A percentile compares a stretch with the other conserved stretches of the same genome.
These are phyloP conservation scores for Hepatocystis sp. DNA, from an alignment of 169 alveolate genomes.

Conservation along the genomic window DNA sequence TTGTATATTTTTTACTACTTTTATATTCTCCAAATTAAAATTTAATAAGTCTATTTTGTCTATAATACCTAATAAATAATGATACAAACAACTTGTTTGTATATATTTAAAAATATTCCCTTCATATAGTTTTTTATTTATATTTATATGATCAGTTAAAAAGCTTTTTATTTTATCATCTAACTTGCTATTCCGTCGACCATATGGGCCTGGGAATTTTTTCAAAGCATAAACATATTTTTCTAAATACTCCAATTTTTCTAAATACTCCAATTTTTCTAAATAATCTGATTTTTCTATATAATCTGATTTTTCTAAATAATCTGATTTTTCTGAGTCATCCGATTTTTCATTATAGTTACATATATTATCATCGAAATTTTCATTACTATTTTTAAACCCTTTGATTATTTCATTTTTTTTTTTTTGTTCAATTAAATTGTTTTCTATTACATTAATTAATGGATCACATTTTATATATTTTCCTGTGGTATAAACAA, in stretches of 20 bases:
- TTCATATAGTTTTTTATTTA: conserved; percentile 6
- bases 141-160: conserved; percentile 11
- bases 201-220: conserved; percentile 53
- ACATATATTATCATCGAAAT: no score
- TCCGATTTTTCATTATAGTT: no score
- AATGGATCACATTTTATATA: conserved; percentile 1
- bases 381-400: no score
- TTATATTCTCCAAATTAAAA: conserved; percentile 17
- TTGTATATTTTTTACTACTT: conserved; percentile 3
- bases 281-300: not conserved
- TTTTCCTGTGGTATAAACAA: conserved; percentile 18
- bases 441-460: conserved; percentile 6
- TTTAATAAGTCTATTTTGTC: conserved; percentile 7
- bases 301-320: not conserved
- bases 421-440: not conserved
- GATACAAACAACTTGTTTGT: conserved; percentile 29
- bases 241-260: not conserved
- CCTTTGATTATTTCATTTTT: not conserved
- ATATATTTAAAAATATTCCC: conserved; percentile 7
- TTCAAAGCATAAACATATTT: conserved; percentile 15
- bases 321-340: not conserved
- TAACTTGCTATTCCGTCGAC: conserved; percentile 14
- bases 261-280: not conserved
- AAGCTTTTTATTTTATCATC: conserved; percentile 29
- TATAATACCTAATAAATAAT: conserved; percentile 11